Conservation (phyloP, 2,329 filamentous ascomycete species). For the Talaromyces atroroseus region DNA sequence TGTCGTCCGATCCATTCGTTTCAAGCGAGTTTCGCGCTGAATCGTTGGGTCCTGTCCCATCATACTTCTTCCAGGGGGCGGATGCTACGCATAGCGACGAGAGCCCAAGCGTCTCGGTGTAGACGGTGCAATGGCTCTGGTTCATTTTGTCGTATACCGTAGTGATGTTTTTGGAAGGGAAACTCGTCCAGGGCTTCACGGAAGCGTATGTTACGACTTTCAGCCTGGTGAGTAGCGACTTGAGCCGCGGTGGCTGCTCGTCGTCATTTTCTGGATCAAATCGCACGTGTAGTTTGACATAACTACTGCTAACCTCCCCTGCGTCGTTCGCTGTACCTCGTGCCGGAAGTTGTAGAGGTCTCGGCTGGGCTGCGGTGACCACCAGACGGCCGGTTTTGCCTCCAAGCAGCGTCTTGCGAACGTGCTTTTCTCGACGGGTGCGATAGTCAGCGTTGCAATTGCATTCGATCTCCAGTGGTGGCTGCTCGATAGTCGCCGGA, state of each 20-base stretch:
- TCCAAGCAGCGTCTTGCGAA: conserved; percentile 56
- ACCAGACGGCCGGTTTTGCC: conserved; percentile 54
- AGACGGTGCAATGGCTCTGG: conserved; percentile 51
- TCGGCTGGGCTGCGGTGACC: conserved; percentile 55
- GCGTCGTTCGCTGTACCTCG: conserved; percentile 23
- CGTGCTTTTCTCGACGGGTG: conserved; percentile 53
- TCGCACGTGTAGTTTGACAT: conserved; percentile 52
- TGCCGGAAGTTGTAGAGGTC: conserved; percentile 47
- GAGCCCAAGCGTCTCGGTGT: conserved; percentile 49
- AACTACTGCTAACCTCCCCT: conserved; percentile 38
- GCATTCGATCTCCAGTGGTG: conserved; percentile 50
- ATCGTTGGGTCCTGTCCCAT: conserved; percentile 22
- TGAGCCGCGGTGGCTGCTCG: conserved; percentile 49
- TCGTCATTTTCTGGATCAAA: conserved; percentile 53
- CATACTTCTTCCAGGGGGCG: conserved; percentile 53
- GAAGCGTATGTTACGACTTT: conserved; percentile 56
- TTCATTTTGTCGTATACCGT: neutral
- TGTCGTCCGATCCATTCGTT: conserved; percentile 25
- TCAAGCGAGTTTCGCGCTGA: conserved; percentile 24
- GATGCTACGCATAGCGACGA: conserved; percentile 52
- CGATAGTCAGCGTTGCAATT: conserved; percentile 43
- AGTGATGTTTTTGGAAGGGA: conserved; percentile 38
- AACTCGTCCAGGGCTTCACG: conserved; percentile 44
- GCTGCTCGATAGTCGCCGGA: conserved; percentile 54
- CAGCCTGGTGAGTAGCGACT: conserved; percentile 49